Base-by-base conservation (phyloP, 1,284 basidiomycete species). In the Melanopsichium pennsylvanicum region DNA sequence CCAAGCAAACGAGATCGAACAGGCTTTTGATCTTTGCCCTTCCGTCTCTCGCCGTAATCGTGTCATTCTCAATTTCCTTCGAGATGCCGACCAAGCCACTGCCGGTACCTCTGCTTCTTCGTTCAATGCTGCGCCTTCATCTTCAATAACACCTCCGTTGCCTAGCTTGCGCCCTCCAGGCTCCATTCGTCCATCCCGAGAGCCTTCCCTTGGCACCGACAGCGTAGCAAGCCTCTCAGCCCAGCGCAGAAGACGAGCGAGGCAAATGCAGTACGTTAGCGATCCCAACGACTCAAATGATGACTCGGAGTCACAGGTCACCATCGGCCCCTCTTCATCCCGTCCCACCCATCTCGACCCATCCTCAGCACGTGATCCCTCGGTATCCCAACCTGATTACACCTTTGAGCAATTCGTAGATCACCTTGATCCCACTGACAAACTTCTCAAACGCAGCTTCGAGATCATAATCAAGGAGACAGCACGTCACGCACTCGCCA, bases 401-500 rank as follows among this genome's bases (percentile, higher is more conserved):
- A 70, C 70, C 11, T 72, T 64, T 41, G 70, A 72, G 44, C 70
- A 72, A 37, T 59, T 72, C 19, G 57, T 46, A 18, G 54, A 70
- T 21, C 44, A 72, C 21, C 62, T 72, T 22, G 67, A 72, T 31
- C 61, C 58, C 5, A 42, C 58, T 38, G 62, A 70, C 41, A 67
- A 68, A 27, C 46, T 68, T 8, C 43, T 72, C 12, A 60, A 64
- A 27, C 55, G 61, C 23, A 57, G 63, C 51, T 49, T 59, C 18
- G 70, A 72, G 31, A 59, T 72, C 44, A 41, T 72, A 25, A 63
- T 72, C 66, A 72, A 59, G 33, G 59, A 70, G 41, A 70, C 68
- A 3, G 59, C 63, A 5, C 62, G 62, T 11, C 57, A 70, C n/a
- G 62, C 68, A 0, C 62, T 70, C 4, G 62, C 49, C 23, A 56